These are phyloP conservation scores for Pigoraptor vietnamica DNA, from an alignment of 78 protist species.

Conservation along the genomic window DNA sequence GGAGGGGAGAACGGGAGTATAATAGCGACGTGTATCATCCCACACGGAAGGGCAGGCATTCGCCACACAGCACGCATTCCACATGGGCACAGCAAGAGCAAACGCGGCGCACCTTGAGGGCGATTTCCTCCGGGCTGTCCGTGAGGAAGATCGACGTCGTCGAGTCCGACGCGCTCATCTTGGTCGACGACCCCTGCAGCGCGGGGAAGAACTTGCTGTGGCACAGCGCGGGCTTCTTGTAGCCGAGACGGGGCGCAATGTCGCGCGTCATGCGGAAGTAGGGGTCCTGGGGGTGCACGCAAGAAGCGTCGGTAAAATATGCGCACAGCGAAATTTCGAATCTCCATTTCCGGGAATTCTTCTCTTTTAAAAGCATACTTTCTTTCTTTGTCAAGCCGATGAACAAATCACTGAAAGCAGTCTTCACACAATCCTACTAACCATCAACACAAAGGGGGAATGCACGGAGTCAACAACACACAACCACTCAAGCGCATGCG, in stretches of 20 bases:
- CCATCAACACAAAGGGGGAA: no score
- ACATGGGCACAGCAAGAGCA: not conserved
- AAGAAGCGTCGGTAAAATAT: not conserved
- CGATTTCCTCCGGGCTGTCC: slow-evolving; percentile 87
- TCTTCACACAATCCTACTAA: no score
- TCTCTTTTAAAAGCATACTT: no score
- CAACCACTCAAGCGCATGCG: no score
- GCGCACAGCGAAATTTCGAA: not conserved
- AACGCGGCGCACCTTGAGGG: slow-evolving; percentile 48
- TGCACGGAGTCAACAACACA: no score
- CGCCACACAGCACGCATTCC: no score
- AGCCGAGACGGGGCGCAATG: slow-evolving; percentile 88
- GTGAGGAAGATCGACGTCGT: slow-evolving; percentile 85
- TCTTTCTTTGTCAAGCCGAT: no score
- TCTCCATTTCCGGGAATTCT: no score
- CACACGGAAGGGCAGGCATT: not conserved
- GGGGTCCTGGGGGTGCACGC: slow-evolving; percentile 79
- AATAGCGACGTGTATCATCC: not conserved
- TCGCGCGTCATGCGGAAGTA: slow-evolving; percentile 98
- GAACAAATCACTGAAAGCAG: no score
- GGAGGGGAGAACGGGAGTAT: not conserved
- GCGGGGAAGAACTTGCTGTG: slow-evolving; percentile 96
- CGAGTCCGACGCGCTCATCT: slow-evolving; percentile 87
- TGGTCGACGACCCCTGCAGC: slow-evolving; percentile 65
- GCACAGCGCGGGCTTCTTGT: slow-evolving; percentile 87